Evolutionary conservation across 805 yeast genomes (phyloP).

Genomic region (Henningerozyma blattae): DNA sequence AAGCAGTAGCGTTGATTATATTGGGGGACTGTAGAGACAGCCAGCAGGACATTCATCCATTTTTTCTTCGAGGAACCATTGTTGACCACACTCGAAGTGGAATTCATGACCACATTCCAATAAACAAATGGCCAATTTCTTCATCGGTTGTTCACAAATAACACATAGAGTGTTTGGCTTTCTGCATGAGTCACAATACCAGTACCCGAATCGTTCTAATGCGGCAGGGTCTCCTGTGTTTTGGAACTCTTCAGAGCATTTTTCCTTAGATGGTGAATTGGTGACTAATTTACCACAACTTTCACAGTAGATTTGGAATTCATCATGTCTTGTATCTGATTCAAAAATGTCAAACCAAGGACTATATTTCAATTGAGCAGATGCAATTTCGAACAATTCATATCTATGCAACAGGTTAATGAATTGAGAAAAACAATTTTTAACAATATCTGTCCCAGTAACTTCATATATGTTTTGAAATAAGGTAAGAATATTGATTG

Average conservation of each 20-base stretch:
- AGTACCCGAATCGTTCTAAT: constrained; percentile 45
- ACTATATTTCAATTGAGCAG: constrained; percentile 23
- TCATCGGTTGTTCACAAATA: constrained; percentile 65
- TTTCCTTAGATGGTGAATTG: constrained; percentile 43
- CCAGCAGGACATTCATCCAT: constrained; percentile 76
- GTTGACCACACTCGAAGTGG: constrained; percentile 66
- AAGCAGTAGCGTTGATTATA: no score
- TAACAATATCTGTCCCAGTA: constrained; percentile 16
- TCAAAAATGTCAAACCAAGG: constrained; percentile 23
- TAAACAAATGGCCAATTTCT: constrained; percentile 50
- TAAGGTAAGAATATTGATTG: constrained; percentile 17
- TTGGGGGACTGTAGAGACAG: constrained; percentile 18
- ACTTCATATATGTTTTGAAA: constrained; percentile 22
- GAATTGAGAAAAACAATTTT: constrained; percentile 21
- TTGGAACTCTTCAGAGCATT: constrained; percentile 14
- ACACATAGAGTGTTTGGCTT: constrained; percentile 55
- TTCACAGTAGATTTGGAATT: constrained; percentile 47
- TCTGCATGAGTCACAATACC: constrained; percentile 76
- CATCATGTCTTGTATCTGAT: constrained; percentile 20
- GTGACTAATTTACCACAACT: constrained; percentile 46
- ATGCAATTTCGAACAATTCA: constrained; percentile 24
- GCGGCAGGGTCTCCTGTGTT: constrained; percentile 21
- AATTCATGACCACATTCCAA: constrained; percentile 79
- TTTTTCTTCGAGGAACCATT: constrained; percentile 60
- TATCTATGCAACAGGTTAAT: constrained; percentile 20